Conservation (phyloP, 768 basidiomycete species). For the Trametes elegans region DNA sequence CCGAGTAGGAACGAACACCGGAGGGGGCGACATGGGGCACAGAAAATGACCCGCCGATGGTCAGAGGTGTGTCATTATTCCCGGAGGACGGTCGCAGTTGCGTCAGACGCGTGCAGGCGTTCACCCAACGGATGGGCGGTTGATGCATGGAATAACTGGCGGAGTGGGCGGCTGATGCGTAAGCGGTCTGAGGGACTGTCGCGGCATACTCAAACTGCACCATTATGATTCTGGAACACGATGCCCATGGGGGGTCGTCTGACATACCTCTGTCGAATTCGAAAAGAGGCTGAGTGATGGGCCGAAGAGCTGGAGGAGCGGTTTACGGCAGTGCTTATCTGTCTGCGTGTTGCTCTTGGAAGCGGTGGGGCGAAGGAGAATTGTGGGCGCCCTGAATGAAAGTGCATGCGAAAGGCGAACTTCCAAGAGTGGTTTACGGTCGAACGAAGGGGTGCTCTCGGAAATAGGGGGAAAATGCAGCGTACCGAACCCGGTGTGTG, state of each 20-base stretch:
- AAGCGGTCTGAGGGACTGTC: background rate
- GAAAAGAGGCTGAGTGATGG: no score
- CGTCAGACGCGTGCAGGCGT: no score
- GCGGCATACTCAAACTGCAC: no score
- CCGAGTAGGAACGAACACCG: no score
- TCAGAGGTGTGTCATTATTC: background rate
- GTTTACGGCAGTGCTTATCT: slow-evolving; percentile 2
- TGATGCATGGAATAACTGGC: background rate
- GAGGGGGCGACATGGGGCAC: background rate
- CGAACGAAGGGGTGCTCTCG: background rate
- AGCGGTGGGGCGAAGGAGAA: background rate
- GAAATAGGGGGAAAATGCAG: background rate
- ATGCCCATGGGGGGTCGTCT: background rate
- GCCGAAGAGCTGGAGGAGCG: no score
- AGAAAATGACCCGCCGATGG: no score
- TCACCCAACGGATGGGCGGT: background rate
- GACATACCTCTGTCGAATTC: no score
- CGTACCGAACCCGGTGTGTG: background rate
- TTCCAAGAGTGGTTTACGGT: background rate
- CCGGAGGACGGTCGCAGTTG: no score
- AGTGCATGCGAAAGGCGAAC: background rate
- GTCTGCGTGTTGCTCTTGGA: background rate
- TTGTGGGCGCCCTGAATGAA: background rate
- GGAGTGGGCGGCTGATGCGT: background rate
- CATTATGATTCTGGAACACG: background rate